These are phyloP conservation scores for Hypoxylon lenormandii DNA, from an alignment of 495 filamentous ascomycete species.

Conservation along the genomic window DNA sequence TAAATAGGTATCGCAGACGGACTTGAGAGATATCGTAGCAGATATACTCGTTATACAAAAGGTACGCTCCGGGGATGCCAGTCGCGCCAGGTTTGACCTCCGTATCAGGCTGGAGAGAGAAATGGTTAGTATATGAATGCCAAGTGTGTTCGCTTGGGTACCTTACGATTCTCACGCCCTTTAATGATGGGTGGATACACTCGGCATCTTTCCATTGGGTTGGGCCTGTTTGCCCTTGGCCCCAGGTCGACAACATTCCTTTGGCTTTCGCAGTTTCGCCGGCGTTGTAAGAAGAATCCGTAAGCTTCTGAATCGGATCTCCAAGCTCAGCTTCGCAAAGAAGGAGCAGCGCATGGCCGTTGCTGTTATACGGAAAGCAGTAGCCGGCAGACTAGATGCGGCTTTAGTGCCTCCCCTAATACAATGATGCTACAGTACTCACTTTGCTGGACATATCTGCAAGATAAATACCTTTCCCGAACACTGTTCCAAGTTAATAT, in stretches of 20 bases:
- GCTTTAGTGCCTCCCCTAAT: slow-evolving; percentile 55
- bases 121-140: slow-evolving; percentile 26
- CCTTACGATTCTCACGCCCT: slow-evolving; percentile 73
- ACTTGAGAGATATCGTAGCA: slow-evolving; percentile 83
- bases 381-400: slow-evolving; percentile 73
- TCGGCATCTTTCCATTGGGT: slow-evolving; percentile 79
- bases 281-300: slow-evolving; percentile 67
- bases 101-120: slow-evolving; percentile 60
- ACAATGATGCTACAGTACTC: background rate
- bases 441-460: slow-evolving; percentile 78
- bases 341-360: slow-evolving; percentile 68
- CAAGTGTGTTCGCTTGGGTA: slow-evolving; percentile 1
- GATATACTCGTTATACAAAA: slow-evolving; percentile 80
- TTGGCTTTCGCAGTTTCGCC: slow-evolving; percentile 69
- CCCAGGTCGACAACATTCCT: slow-evolving; percentile 73
- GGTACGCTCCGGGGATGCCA: slow-evolving; percentile 46
- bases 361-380: slow-evolving; percentile 65
- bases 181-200: slow-evolving; percentile 69
- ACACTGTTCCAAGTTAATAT: slow-evolving; percentile 55
- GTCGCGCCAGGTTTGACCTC: slow-evolving; percentile 55
- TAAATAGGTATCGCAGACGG: slow-evolving; percentile 79
- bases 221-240: slow-evolving; percentile 71
- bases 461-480: slow-evolving; percentile 90
- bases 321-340: slow-evolving; percentile 86
- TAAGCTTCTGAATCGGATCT: slow-evolving; percentile 72